Conservation (phyloP, 345 rosid genomes). For the Arabidopsis suecica region DNA sequence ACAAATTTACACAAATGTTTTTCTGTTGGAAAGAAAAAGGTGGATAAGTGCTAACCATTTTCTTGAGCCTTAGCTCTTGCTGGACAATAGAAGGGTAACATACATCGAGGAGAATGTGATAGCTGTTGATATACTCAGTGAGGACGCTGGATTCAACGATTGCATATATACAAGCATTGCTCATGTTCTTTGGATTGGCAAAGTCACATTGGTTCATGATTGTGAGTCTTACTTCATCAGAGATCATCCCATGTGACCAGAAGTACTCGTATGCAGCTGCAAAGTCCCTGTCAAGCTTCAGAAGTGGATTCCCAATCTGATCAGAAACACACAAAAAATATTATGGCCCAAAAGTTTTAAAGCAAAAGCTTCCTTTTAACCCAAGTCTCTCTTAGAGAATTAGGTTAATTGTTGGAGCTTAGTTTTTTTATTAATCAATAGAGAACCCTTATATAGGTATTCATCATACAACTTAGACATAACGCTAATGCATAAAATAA, state of each 20-base stretch:
- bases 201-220: constrained; percentile 69
- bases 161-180: constrained; percentile 55
- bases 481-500: too few species aligned
- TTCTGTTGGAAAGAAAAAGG: not conserved
- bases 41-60: constrained; percentile 52
- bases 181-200: constrained; percentile 55
- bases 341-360: too few species aligned
- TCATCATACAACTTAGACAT: too few species aligned
- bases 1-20: not conserved
- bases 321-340: not conserved
- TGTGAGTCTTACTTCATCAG: constrained; percentile 72
- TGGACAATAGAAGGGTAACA: constrained; percentile 78
- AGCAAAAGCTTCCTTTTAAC: too few species aligned
- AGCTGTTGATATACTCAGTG: constrained; percentile 57
- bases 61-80: constrained; percentile 74
- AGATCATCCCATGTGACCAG: constrained; percentile 91
- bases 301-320: constrained; percentile 89
- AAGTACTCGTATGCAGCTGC: constrained; percentile 66
- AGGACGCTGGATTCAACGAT: constrained; percentile 38
- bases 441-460: too few species aligned
- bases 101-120: constrained; percentile 71
- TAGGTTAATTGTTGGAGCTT: too few species aligned
- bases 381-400: too few species aligned
- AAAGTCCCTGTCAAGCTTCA: constrained; percentile 64
- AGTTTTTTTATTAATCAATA: too few species aligned